phyloP scores from a whole-genome alignment of 2,329 filamentous ascomycete genomes.

The Cytospora chrysosperma region DNA sequence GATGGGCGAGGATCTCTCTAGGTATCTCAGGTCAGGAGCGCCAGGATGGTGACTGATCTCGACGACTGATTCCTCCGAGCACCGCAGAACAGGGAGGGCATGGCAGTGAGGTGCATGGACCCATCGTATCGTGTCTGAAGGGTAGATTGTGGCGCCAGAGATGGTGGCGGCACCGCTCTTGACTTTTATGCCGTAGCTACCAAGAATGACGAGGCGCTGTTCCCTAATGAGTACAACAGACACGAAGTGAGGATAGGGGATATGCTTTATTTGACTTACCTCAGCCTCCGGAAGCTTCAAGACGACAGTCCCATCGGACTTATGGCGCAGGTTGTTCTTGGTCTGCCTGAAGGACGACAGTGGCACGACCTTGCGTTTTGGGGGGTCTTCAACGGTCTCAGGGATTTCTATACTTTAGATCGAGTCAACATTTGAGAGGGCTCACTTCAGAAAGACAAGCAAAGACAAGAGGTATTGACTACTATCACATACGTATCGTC shows the following conservation, averaged over 20 bases:
- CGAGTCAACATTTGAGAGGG: slow-evolving; percentile 1
- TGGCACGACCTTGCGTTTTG: slow-evolving; percentile 29
- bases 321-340: slow-evolving; percentile 44
- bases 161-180: slow-evolving; percentile 62
- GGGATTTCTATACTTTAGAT: slow-evolving; percentile 22
- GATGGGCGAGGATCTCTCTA: slow-evolving; percentile 63
- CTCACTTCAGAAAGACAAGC: no score
- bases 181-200: slow-evolving; percentile 66
- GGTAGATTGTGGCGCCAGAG: slow-evolving; percentile 60
- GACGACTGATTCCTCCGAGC: slow-evolving; percentile 47
- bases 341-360: slow-evolving; percentile 48
- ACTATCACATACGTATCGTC: slow-evolving; percentile 14
- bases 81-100: slow-evolving; percentile 66
- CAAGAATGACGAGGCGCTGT: slow-evolving; percentile 63
- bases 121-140: slow-evolving; percentile 49
- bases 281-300: slow-evolving; percentile 50
- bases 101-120: slow-evolving; percentile 68
- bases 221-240: no score
- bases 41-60: slow-evolving; percentile 57
- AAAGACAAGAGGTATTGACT: background rate
- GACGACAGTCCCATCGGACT: slow-evolving; percentile 40
- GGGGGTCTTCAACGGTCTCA: slow-evolving; percentile 27
- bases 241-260: no score
- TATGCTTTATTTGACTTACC: no score
- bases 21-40: slow-evolving; percentile 46